phyloP scores from a whole-genome alignment of 805 yeast genomes.

The Isabelozyma rhagii region DNA sequence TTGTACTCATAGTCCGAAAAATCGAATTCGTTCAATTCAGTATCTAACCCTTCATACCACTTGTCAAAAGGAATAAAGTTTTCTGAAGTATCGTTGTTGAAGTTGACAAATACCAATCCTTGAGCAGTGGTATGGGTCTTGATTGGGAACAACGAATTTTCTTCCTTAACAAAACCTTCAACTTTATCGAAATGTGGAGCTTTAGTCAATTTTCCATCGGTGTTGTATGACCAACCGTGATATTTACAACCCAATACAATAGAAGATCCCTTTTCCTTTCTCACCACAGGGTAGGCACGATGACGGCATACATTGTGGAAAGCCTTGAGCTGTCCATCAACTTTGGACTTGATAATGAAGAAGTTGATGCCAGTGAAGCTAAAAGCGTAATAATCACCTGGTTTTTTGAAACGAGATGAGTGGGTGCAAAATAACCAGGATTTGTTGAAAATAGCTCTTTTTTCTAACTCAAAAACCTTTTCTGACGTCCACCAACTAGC shows the following conservation, averaged over 20 bases:
- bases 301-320: constrained; percentile 67
- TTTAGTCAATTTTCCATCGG: constrained; percentile 57
- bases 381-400: constrained; percentile 56
- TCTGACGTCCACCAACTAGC: constrained; percentile 67
- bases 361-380: constrained; percentile 52
- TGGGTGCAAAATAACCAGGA: constrained; percentile 57
- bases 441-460: constrained; percentile 53
- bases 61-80: constrained; percentile 47
- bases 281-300: constrained; percentile 60
- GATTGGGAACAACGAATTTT: constrained; percentile 54
- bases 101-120: constrained; percentile 57
- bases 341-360: constrained; percentile 52
- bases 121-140: constrained; percentile 52
- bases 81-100: constrained; percentile 40
- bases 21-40: constrained; percentile 56
- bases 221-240: constrained; percentile 64
- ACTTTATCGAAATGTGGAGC: constrained; percentile 63
- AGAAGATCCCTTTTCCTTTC: constrained; percentile 58
- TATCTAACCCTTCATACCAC: constrained; percentile 49
- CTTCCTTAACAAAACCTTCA: constrained; percentile 54
- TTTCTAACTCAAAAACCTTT: constrained; percentile 56
- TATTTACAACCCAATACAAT: constrained; percentile 57
- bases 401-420: constrained; percentile 48
- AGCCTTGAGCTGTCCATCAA: constrained; percentile 50
- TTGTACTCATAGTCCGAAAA: constrained; percentile 60